Base-by-base conservation (phyloP, 441 rosid species). In the Gossypium schwendimanii region DNA sequence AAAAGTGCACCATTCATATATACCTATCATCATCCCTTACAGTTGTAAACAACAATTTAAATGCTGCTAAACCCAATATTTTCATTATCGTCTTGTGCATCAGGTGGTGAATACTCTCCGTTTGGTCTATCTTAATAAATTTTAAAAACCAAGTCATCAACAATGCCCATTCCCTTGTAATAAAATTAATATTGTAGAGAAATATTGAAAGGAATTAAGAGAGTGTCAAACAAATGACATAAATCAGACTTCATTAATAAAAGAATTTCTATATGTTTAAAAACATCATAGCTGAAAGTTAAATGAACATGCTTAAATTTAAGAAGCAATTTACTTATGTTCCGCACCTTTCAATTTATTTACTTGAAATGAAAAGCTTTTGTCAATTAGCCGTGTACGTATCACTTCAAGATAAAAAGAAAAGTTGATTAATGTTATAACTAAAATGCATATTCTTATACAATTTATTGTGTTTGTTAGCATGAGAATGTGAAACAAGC, bases 261-360 rank as follows among this genome's bases (percentile, higher is more conserved):
- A 20, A 61, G 0, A 41, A 41, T 0, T 63, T 41, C 18, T 11
- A 20, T 20, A 41, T 18, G 52, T 4, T 62, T 9, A 36, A 24
- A 44, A 44, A 39, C 12, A 63, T 20, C 52, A n/a, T 63, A 15
- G 4, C 1, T n/a, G 24, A 28, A 71, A 55, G 5, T 44, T 44
- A 57, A 45, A 69, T 73, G 73, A 45, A 70, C 71, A 75, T 61
- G 47, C 67, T 45, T 65, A 47, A 44, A 21, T n/a, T 67, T 39
- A 31, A 31, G 63, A 63, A 67, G 72, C 63, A 61, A 65, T 82
- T 77, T 44, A 87, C 88, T 83, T 39, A 64, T 64, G 75, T 72
- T 80, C 86, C 9, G 72, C 76, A 76, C 85, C 83, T 82, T 86
- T 78, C 6, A 81, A 78, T 57, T 76, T 84, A 31, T 73, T 73